phyloP scores from a whole-genome alignment of 1,284 basidiomycete species.

The Malassezia vespertilionis region DNA sequence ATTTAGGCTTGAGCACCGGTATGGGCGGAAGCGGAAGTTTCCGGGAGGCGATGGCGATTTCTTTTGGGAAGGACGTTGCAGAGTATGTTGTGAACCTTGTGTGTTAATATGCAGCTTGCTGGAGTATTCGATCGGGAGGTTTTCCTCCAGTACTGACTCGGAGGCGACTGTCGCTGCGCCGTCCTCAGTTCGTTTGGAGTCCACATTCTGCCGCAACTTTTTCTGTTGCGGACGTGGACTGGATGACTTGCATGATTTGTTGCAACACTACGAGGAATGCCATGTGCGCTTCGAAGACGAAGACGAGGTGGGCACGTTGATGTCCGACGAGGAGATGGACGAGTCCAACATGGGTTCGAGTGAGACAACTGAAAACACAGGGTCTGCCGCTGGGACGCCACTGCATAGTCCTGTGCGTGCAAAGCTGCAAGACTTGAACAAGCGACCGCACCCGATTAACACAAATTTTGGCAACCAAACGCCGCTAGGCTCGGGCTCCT shows the following conservation, averaged over 20 bases:
- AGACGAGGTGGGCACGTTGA: slow-evolving; percentile 33
- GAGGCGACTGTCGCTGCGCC: slow-evolving; percentile 38
- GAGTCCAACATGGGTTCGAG: slow-evolving; percentile 21
- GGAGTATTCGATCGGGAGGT: slow-evolving; percentile 41
- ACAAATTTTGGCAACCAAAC: slow-evolving; percentile 11
- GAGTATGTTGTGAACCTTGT: slow-evolving; percentile 26
- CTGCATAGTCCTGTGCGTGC: slow-evolving; percentile 31
- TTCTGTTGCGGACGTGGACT: slow-evolving; percentile 42
- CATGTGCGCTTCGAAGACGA: slow-evolving; percentile 46
- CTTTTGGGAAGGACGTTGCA: slow-evolving; percentile 41
- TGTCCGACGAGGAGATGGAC: slow-evolving; percentile 35
- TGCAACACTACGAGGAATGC: slow-evolving; percentile 46
- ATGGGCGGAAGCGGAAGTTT: slow-evolving; percentile 29
- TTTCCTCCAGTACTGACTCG: slow-evolving; percentile 39
- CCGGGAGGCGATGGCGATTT: slow-evolving; percentile 40
- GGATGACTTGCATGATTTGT: slow-evolving; percentile 44
- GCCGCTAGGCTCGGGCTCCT: slow-evolving; percentile 16
- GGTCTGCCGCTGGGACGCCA: slow-evolving; percentile 28
- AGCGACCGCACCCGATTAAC: slow-evolving; percentile 12
- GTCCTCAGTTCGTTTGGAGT: slow-evolving; percentile 38
- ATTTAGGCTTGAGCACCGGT: slow-evolving; percentile 12
- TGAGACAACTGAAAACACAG: slow-evolving; percentile 8
- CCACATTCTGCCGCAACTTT: slow-evolving; percentile 46
- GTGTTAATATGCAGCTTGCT: slow-evolving; percentile 25
- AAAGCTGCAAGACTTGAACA: slow-evolving; percentile 15